Evolutionary conservation across 73 alveolate species (phyloP).

Genomic region (Urostyla sp.): DNA sequence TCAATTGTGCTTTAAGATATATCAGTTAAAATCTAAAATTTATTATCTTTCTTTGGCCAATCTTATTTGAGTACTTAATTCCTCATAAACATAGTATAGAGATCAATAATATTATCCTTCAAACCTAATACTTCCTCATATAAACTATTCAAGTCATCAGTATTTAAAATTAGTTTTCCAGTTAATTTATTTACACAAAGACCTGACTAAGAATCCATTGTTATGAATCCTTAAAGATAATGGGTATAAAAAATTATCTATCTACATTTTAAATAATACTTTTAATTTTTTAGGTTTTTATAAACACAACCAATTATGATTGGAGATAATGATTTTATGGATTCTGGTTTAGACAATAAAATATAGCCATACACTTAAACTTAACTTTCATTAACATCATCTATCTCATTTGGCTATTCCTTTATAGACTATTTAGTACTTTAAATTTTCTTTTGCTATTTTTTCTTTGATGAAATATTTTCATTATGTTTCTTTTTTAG

Average conservation of each 20-base stretch:
- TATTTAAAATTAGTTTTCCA: slow-evolving; percentile 1
- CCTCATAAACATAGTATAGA: slow-evolving; percentile 38
- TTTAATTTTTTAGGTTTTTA: background rate
- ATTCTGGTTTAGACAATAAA: slow-evolving; percentile 23
- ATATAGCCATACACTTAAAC: slow-evolving; percentile 27
- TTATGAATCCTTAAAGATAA: slow-evolving; percentile 16
- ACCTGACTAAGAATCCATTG: slow-evolving; percentile 3
- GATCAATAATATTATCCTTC: slow-evolving; percentile 1
- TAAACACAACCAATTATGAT: slow-evolving; percentile 22
- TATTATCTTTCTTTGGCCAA: slow-evolving; percentile 29
- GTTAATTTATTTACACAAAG: background rate
- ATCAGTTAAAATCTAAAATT: background rate
- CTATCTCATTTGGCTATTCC: background rate
- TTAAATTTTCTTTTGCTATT: background rate
- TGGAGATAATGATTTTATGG: slow-evolving; percentile 1
- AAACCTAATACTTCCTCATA: slow-evolving; percentile 32
- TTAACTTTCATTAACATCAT: background rate
- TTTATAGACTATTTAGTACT: too few relatives aligned
- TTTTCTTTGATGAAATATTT: background rate
- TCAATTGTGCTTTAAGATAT: background rate
- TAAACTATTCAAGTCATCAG: background rate
- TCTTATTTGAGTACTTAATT: slow-evolving; percentile 29
- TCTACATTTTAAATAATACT: background rate
- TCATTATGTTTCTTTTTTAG: background rate
- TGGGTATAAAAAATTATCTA: background rate